Conservation (phyloP, 2,329 filamentous ascomycete species). For the Zymoseptoria tritici region DNA sequence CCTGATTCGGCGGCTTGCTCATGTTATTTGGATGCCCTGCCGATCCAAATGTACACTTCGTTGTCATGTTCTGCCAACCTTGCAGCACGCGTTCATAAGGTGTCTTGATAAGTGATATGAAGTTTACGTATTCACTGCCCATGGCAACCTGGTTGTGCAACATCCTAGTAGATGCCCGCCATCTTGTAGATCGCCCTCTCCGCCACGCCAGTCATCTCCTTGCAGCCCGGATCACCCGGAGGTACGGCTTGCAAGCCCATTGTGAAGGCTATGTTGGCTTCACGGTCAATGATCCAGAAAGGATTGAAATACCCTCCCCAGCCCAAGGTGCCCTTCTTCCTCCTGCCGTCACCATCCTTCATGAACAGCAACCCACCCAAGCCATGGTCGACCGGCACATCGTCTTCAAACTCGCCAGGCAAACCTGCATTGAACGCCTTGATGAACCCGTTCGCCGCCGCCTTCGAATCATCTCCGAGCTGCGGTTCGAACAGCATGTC, state of each 20-base stretch:
- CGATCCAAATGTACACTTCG: too few relatives aligned
- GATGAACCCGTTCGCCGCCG: constrained; percentile 25
- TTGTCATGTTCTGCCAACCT: too few relatives aligned
- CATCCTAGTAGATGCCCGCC: constrained; percentile 9
- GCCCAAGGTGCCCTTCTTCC: constrained; percentile 34
- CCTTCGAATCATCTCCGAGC: constrained; percentile 26
- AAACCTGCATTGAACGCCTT: constrained; percentile 25
- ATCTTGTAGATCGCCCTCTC: constrained; percentile 37
- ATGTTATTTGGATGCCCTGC: too few relatives aligned
- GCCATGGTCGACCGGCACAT: constrained; percentile 31
- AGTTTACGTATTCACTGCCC: too few relatives aligned
- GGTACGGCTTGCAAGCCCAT: constrained; percentile 40
- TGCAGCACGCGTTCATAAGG: too few relatives aligned
- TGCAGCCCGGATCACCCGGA: constrained; percentile 33
- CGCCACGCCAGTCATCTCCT: constrained; percentile 31
- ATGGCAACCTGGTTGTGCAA: not conserved
- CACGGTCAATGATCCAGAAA: constrained; percentile 38
- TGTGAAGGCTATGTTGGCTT: constrained; percentile 35
- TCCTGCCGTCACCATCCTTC: constrained; percentile 31
- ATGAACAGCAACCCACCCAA: constrained; percentile 39
- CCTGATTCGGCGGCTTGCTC: too few relatives aligned
- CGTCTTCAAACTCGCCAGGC: constrained; percentile 28
- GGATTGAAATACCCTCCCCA: constrained; percentile 44
- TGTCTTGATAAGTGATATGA: too few relatives aligned
- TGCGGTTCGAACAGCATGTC: constrained; percentile 44